A percentile compares a stretch with the other conserved stretches of the same genome.
Evolutionary conservation across 257 asterid species (phyloP).

Genomic region (Solanum ahanhuiri): DNA sequence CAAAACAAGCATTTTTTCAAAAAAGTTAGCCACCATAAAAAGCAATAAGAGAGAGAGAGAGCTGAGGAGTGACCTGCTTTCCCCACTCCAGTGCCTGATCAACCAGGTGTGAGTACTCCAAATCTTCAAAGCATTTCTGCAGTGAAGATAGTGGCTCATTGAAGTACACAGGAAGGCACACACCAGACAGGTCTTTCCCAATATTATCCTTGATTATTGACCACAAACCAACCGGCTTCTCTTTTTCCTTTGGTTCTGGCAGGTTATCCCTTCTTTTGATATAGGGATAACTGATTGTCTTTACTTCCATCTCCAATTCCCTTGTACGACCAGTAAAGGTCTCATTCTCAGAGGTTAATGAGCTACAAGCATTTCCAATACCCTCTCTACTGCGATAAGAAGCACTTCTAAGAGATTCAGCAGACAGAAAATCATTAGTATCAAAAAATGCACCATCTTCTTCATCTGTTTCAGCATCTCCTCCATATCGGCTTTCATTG

Average conservation of each 20-base stretch:
- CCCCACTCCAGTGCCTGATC: slow-evolving; percentile 93
- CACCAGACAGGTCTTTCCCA: slow-evolving; percentile 98
- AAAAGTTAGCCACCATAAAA: background rate
- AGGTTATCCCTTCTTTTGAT: slow-evolving; percentile 68
- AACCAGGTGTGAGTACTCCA: slow-evolving; percentile 90
- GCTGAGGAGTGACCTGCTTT: slow-evolving; percentile 53
- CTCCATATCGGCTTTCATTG: slow-evolving; percentile 78
- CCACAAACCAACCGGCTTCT: slow-evolving; percentile 95
- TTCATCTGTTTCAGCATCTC: slow-evolving; percentile 82
- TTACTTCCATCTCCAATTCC: slow-evolving; percentile 43
- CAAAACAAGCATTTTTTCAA: background rate
- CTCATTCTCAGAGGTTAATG: slow-evolving; percentile 51
- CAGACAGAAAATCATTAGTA: slow-evolving; percentile 78
- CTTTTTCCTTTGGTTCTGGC: slow-evolving; percentile 96
- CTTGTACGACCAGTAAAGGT: slow-evolving; percentile 42
- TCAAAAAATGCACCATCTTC: slow-evolving; percentile 80
- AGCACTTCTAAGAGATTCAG: slow-evolving; percentile 84
- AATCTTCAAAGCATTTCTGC: slow-evolving; percentile 96
- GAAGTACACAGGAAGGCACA: slow-evolving; percentile 97
- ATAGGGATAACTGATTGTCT: slow-evolving; percentile 55
- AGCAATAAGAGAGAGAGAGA: background rate
- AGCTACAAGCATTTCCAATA: slow-evolving; percentile 35
- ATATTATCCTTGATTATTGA: slow-evolving; percentile 97
- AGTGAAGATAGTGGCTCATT: slow-evolving; percentile 95
- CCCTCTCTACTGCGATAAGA: slow-evolving; percentile 83